These are phyloP conservation scores for Kodamaea sp. DNA, from an alignment of 1,139 yeast genomes.

Conservation along the genomic window DNA sequence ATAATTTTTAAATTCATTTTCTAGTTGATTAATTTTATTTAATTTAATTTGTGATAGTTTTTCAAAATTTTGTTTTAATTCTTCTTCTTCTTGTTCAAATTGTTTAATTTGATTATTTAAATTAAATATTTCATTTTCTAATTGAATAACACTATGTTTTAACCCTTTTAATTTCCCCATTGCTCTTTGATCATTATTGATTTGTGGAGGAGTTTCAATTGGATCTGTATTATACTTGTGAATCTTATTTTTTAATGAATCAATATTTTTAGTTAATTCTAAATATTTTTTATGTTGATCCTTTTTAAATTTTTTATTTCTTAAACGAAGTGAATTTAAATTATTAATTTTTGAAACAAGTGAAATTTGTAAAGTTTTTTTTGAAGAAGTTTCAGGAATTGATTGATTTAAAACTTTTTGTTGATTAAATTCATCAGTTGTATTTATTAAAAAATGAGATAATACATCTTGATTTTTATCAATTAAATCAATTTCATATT, in stretches of 20 bases:
- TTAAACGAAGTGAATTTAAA: constrained; percentile 46
- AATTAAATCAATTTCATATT: constrained; percentile 62
- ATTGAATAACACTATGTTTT: constrained; percentile 39
- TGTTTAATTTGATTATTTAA: constrained; percentile 22
- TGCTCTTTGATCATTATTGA: constrained; percentile 25
- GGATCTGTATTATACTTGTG: constrained; percentile 30
- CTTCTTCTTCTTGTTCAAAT: constrained; percentile 14
- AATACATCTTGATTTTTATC: constrained; percentile 32
- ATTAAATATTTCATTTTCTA: constrained; percentile 34
- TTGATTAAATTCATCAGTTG: constrained; percentile 22
- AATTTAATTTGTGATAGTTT: constrained; percentile 20
- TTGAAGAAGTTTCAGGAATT: constrained; percentile 42
- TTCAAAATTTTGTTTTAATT: constrained; percentile 16
- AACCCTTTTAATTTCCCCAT: constrained; percentile 42
- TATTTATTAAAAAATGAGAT: constrained; percentile 30
- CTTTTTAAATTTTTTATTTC: constrained; percentile 55
- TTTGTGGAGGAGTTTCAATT: constrained; percentile 4
- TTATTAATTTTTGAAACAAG: constrained; percentile 58
- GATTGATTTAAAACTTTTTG: constrained; percentile 31
- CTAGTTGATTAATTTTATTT: constrained; percentile 23
- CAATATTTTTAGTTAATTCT: constrained; percentile 57
- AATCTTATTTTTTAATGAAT: constrained; percentile 47
- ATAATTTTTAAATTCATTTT: constrained; percentile 22
- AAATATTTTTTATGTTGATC: constrained; percentile 57
- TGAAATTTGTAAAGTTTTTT: constrained; percentile 60